phyloP scores from a whole-genome alignment of 257 asterid species.

The Catharanthus roseus region DNA sequence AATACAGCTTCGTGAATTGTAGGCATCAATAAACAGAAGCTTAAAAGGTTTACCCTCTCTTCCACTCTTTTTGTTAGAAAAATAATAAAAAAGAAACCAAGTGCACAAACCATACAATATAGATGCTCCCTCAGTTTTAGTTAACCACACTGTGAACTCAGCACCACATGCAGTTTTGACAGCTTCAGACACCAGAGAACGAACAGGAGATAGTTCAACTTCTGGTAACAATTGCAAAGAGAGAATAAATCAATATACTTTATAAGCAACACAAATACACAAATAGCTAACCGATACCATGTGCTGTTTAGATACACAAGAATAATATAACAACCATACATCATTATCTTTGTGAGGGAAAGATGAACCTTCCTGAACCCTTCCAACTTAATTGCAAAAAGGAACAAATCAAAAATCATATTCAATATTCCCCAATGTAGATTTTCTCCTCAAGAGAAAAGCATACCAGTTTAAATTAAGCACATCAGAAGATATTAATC shows the following conservation, averaged over 20 bases:
- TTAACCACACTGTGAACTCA: constrained; percentile 93
- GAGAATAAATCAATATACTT: not conserved
- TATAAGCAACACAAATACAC: not conserved
- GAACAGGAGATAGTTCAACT: constrained; percentile 72
- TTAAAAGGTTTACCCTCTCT: not conserved
- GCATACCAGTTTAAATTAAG: not conserved
- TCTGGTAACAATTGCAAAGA: constrained; percentile 45
- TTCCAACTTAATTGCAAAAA: not conserved
- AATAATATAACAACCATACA: not conserved
- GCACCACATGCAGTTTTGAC: constrained; percentile 71
- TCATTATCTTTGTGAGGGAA: not conserved
- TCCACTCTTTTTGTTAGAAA: not conserved
- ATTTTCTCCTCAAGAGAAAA: not conserved
- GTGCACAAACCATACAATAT: constrained; percentile 68
- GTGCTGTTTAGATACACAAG: not conserved
- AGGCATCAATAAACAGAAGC: too few species aligned
- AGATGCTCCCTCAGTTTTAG: constrained; percentile 83
- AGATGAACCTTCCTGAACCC: not conserved
- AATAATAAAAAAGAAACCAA: constrained; percentile 12
- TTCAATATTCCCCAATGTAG: not conserved
- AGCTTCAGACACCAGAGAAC: constrained; percentile 63
- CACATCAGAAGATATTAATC: not conserved
- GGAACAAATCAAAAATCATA: not conserved
- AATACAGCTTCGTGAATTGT: constrained; percentile 24
- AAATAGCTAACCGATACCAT: not conserved